Evolutionary conservation across 1,284 basidiomycete genomes (phyloP).

Genomic region (Tylopilus orsonianus): DNA sequence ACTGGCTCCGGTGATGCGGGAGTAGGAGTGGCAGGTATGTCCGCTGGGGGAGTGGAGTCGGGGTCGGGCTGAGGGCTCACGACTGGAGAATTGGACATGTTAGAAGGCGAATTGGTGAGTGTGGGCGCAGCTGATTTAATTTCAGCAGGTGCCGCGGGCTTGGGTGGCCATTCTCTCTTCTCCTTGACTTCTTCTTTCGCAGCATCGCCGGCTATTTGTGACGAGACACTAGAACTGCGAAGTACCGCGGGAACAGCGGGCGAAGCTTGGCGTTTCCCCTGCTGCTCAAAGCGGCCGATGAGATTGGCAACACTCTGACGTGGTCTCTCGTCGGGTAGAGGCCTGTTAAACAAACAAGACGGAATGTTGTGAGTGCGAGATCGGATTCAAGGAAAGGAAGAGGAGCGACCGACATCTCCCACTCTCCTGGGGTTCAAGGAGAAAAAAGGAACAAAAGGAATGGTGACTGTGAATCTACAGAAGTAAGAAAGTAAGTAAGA

Average conservation of each 20-base stretch:
- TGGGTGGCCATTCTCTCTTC: slow-evolving; percentile 77
- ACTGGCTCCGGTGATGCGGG: slow-evolving; percentile 22
- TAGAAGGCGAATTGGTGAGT: slow-evolving; percentile 30
- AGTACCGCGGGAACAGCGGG: slow-evolving; percentile 38
- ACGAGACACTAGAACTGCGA: slow-evolving; percentile 62
- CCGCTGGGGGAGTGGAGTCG: slow-evolving; percentile 10
- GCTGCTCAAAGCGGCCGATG: slow-evolving; percentile 79
- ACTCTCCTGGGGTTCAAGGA: slow-evolving; percentile 21
- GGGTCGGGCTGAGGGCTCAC: slow-evolving; percentile 26
- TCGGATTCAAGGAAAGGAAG: not conserved
- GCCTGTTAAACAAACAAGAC: slow-evolving; percentile 45
- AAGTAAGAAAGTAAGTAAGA: slow-evolving; percentile 8
- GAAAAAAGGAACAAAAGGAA: slow-evolving; percentile 12
- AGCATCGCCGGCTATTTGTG: slow-evolving; percentile 62
- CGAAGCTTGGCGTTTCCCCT: slow-evolving; percentile 59
- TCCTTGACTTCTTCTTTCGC: slow-evolving; percentile 64
- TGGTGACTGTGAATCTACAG: too few relatives aligned
- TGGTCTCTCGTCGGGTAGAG: slow-evolving; percentile 79
- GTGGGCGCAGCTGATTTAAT: slow-evolving; percentile 31
- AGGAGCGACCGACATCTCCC: slow-evolving; percentile 29
- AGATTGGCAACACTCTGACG: slow-evolving; percentile 80
- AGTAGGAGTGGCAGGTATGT: slow-evolving; percentile 16
- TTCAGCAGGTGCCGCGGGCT: slow-evolving; percentile 34
- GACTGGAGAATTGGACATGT: slow-evolving; percentile 28
- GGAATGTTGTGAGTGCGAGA: slow-evolving; percentile 17